Conservation (phyloP, 352 stramenopile genomes). For the Pythium diclinum region DNA sequence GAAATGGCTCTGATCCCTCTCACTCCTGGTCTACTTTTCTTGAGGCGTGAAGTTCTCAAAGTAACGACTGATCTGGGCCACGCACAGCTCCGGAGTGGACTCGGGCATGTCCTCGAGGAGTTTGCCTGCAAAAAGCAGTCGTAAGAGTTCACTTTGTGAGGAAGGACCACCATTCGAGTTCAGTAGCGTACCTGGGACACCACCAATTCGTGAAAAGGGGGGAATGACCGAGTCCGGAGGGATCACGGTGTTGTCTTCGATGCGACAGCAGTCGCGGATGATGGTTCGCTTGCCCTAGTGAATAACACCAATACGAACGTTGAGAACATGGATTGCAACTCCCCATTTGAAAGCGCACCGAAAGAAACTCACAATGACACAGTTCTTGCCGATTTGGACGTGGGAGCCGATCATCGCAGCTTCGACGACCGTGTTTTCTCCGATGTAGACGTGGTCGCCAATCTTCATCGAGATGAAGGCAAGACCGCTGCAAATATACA, state of each 20-base stretch:
- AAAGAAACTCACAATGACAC: slow-evolving; percentile 61
- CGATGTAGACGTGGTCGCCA: slow-evolving; percentile 80
- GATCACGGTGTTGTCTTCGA: slow-evolving; percentile 79
- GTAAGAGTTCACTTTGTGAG: background rate
- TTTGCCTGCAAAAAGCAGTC: slow-evolving; percentile 36
- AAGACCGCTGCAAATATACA: slow-evolving; percentile 37
- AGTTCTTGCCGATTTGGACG: slow-evolving; percentile 83
- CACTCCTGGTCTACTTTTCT: slow-evolving; percentile 20
- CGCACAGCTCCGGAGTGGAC: slow-evolving; percentile 69
- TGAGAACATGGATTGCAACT: no score
- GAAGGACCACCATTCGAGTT: background rate
- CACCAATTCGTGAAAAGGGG: slow-evolving; percentile 69
- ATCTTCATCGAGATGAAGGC: slow-evolving; percentile 85
- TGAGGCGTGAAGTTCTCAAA: slow-evolving; percentile 79
- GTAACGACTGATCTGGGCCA: slow-evolving; percentile 74
- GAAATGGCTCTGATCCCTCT: slow-evolving; percentile 60
- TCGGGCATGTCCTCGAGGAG: slow-evolving; percentile 76
- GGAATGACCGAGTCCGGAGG: slow-evolving; percentile 73
- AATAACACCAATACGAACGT: background rate
- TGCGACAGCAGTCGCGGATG: slow-evolving; percentile 82
- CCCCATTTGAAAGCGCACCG: background rate
- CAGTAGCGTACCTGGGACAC: slow-evolving; percentile 51
- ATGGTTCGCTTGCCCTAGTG: slow-evolving; percentile 73
- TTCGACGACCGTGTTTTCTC: slow-evolving; percentile 70
- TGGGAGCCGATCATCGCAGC: slow-evolving; percentile 80